A percentile compares a stretch with the other conserved stretches of the same genome.
phyloP scores from a whole-genome alignment of 805 yeast genomes.

The Candida boidinii region DNA sequence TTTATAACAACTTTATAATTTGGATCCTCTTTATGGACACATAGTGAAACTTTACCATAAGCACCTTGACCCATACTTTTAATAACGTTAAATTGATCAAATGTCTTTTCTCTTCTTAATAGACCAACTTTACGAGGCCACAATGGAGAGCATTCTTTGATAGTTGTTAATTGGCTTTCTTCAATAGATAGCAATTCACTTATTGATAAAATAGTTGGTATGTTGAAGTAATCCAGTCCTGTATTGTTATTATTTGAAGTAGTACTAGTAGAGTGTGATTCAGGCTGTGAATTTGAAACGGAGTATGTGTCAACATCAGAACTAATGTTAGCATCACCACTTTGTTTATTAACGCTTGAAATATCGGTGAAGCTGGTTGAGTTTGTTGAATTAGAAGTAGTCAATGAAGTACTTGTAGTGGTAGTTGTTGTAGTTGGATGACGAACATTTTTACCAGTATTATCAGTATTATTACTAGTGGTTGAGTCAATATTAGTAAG shows the following conservation, averaged over 20 bases:
- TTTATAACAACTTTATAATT: constrained; percentile 69
- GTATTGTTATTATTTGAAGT: constrained; percentile 4
- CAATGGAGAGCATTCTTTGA: constrained; percentile 26
- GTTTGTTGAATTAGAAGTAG: too few species aligned
- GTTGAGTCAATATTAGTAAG: too few species aligned
- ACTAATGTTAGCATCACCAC: too few species aligned
- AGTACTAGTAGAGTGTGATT: constrained; percentile 1
- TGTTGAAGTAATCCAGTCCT: constrained; percentile 9
- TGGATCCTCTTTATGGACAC: constrained; percentile 55
- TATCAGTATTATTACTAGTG: too few species aligned
- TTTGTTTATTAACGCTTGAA: too few species aligned
- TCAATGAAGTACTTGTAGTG: too few species aligned
- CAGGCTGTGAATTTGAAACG: background rate
- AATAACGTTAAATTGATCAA: constrained; percentile 60
- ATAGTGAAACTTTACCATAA: constrained; percentile 86
- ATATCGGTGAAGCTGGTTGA: too few species aligned
- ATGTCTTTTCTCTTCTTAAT: constrained; percentile 59
- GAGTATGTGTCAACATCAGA: too few species aligned
- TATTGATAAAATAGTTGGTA: constrained; percentile 25
- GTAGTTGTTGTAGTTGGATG: too few species aligned
- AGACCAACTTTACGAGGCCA: constrained; percentile 60
- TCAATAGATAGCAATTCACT: constrained; percentile 37
- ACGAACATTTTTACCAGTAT: too few species aligned
- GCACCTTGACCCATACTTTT: constrained; percentile 94
- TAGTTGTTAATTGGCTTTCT: constrained; percentile 31